Base-by-base conservation (phyloP, 257 asterid species). In the Rubia yunnanensis region DNA sequence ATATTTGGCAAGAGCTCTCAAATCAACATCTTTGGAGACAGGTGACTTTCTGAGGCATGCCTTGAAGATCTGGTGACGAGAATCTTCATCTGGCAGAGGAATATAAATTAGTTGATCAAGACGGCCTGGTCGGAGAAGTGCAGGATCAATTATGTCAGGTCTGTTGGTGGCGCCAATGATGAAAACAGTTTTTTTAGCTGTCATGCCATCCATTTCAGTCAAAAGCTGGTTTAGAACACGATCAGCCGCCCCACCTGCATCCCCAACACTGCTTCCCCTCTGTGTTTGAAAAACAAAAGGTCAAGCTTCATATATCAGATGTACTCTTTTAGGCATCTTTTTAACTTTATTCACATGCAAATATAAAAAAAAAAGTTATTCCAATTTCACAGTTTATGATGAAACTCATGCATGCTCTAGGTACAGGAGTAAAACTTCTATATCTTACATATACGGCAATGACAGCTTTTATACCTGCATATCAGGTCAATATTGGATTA, bases 161-260 rank as follows among this genome's bases (percentile, higher is more conserved):
- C 88, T 78, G 66, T 83, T 83, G 38, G 88, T 83, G 69, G 88
- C 88, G 54, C 88, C 88, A 60, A 83, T 83, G 36, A 83, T 83
- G 57, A 83, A 83, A 49, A 83, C 88, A 20, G 88, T 83, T 72
- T 83, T 83, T 67, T 79, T 82, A 3, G 87, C 85, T 5, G 78
- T 72, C 87, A 79, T 82, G 74, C 87, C 87, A 66, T 82, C 88
- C 88, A 83, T 83, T 67, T 83, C 88, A 30, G 88, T 83, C 73
- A 83, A 73, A 52, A 83, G 85, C 69, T 83, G 88, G 66, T 80
- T 83, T 31, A 83, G 82, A 56, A 83, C 88, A 32, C 88, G 75
- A 59, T 83, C 88, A 65, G 88, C 85, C 34, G 85, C 88, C 66
- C 88, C 88, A 75, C 85, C 88, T 24, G 82, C 85, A 80, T 83